Evolutionary conservation across 225 moss, liverwort and hornwort genomes (phyloP).

Genomic region (Pleurozium schreberi): DNA sequence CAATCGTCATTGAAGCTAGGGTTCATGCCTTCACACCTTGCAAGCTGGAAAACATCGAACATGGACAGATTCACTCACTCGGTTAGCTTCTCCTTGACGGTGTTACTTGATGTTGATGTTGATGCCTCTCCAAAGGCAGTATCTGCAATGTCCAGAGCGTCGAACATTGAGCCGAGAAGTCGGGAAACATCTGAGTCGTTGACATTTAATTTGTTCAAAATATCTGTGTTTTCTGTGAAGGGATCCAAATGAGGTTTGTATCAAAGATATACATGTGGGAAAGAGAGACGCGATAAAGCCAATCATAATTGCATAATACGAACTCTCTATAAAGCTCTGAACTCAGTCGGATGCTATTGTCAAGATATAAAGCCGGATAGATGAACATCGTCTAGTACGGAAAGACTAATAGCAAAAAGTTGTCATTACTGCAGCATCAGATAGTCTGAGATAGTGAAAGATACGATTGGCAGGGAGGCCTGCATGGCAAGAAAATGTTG

Average conservation of each 20-base stretch:
- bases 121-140: background rate
- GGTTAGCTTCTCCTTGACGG: background rate
- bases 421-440: background rate
- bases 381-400: background rate
- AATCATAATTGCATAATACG: background rate
- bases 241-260: slow-evolving; percentile 1
- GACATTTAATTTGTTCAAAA: slow-evolving; percentile 43
- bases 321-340: background rate
- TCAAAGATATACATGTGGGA: background rate
- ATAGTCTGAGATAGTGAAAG: slow-evolving; percentile 18
- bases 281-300: background rate
- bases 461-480: slow-evolving; percentile 93
- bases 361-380: background rate
- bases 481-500: slow-evolving; percentile 64
- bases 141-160: slow-evolving; percentile 13
- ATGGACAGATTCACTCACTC: slow-evolving; percentile 15
- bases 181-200: slow-evolving; percentile 38
- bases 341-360: background rate
- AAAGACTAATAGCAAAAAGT: background rate
- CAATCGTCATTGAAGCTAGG: background rate
- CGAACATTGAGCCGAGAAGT: slow-evolving; percentile 53
- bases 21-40: background rate
- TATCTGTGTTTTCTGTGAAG: slow-evolving; percentile 63
- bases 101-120: background rate
- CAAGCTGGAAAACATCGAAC: background rate